phyloP scores from a whole-genome alignment of 73 alveolate genomes.

The Chromera velia region DNA sequence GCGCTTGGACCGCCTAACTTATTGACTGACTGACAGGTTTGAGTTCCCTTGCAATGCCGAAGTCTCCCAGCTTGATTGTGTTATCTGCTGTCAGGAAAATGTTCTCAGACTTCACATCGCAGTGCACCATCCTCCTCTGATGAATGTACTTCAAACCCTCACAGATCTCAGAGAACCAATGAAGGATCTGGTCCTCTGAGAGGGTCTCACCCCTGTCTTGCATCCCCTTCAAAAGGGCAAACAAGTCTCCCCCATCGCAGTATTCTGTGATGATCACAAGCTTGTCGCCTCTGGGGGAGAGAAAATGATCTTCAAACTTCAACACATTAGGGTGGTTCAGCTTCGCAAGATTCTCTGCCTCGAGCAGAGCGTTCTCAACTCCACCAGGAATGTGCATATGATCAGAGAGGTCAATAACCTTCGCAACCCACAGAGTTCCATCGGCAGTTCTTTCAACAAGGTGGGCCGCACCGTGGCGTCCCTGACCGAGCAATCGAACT shows the following conservation, averaged over 20 bases:
- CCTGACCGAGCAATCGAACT: too few species aligned
- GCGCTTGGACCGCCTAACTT: too few species aligned
- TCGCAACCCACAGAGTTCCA: too few species aligned
- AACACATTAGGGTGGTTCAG: slow-evolving; percentile 75
- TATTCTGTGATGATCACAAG: slow-evolving; percentile 28
- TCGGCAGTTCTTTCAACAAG: too few species aligned
- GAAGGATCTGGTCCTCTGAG: neutral
- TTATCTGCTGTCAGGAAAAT: slow-evolving; percentile 16
- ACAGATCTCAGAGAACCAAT: neutral
- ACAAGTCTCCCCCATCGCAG: slow-evolving; percentile 30
- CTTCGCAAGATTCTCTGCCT: slow-evolving; percentile 66
- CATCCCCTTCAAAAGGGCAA: neutral
- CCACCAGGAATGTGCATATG: neutral
- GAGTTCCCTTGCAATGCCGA: slow-evolving; percentile 43
- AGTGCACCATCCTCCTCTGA: slow-evolving; percentile 40
- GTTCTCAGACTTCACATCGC: slow-evolving; percentile 49
- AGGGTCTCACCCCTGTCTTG: neutral
- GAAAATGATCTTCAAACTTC: slow-evolving; percentile 51
- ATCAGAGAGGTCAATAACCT: neutral
- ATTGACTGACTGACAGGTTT: neutral
- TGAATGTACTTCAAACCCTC: slow-evolving; percentile 30
- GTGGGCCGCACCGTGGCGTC: too few species aligned
- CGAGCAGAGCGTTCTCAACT: slow-evolving; percentile 54
- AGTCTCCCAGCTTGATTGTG: slow-evolving; percentile 41
- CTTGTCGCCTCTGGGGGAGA: neutral